Base-by-base conservation (phyloP, 1,139 yeast genomes). In the Geotrichum carabidarum region DNA sequence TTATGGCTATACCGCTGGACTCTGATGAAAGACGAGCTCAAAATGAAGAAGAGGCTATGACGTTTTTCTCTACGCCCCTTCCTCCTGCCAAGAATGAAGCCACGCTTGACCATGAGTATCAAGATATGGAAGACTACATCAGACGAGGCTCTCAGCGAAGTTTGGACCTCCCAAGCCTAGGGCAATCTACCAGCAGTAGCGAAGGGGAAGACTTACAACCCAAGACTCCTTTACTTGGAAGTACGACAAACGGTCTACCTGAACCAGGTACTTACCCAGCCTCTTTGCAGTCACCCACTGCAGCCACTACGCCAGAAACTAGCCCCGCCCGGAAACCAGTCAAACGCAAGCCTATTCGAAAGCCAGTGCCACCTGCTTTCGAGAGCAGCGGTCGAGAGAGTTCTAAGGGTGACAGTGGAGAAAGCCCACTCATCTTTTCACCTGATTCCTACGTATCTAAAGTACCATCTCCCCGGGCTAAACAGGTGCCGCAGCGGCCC, bases 1-100 rank as follows among this genome's bases (percentile, higher is more conserved):
- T 22, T 22, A 5, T 22, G 27, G 27, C 27, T 22, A 22, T 22
- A 22, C 27, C 27, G 5, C 3, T 22, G 27, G 5, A 22, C 5
- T 22, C 27, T 22, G 27, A 22, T 3, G 27, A 22, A 22, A 22
- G 27, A 22, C 27, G 27, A 3, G 27, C 27, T 5, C 44, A 18
- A 4, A 30, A 31, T 9, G 47, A 44, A 14, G 38, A 31, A 4
- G 48, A 44, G 30, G 44, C 48, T 12, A 27, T 36, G 35, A 40
- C 48, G 27, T 50, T 50, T 34, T 50, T 50, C 18, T 15, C 30
- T 11, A 44, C n/a, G 22, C 53, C 53, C 30, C 38, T 50, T 14
- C 53, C 53, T 17, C 38, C 46, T 8, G 36, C 36, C 6, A 36
- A n/a, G 11, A n/a, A 30, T 14, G 36, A 27, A 14, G 14, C 2